Conservation (phyloP, 345 rosid genomes). For the Durio zibethinus region DNA sequence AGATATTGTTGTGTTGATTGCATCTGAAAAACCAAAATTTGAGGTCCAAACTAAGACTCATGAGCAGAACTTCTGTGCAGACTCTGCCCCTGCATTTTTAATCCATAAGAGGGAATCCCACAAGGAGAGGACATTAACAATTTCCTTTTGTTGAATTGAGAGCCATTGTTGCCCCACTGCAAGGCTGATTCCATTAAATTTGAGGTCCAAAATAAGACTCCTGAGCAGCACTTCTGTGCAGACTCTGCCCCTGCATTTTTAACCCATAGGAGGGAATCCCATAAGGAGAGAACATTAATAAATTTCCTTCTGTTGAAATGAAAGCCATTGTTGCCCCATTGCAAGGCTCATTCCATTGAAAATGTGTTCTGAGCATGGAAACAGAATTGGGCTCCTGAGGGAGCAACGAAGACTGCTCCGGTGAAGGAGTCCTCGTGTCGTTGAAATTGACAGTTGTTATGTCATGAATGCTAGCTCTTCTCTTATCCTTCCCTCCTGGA, state of each 20-base stretch:
- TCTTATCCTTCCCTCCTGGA: slow-evolving; percentile 88
- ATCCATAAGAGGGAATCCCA: slow-evolving; percentile 34
- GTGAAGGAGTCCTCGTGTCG: slow-evolving; percentile 50
- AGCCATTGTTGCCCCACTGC: slow-evolving; percentile 32
- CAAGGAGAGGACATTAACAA: slow-evolving; percentile 39
- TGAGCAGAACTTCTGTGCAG: slow-evolving; percentile 25
- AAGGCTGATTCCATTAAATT: slow-evolving; percentile 32
- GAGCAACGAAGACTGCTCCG: slow-evolving; percentile 33
- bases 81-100: slow-evolving; percentile 42
- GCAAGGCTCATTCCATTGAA: slow-evolving; percentile 50
- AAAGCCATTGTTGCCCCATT: slow-evolving; percentile 37
- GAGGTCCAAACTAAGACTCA: slow-evolving; percentile 38
- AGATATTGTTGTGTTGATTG: slow-evolving; percentile 40
- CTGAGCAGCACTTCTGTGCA: slow-evolving; percentile 25
- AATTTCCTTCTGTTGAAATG: slow-evolving; percentile 33
- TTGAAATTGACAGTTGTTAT: slow-evolving; percentile 77
- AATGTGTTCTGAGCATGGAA: slow-evolving; percentile 36
- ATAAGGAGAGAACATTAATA: slow-evolving; percentile 37
- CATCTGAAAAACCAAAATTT: slow-evolving; percentile 42
- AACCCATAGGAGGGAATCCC: slow-evolving; percentile 36
- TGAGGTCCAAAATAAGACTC: slow-evolving; percentile 40
- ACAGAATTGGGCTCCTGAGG: slow-evolving; percentile 32
- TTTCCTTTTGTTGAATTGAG: slow-evolving; percentile 37
- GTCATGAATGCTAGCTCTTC: slow-evolving; percentile 96
- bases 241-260: slow-evolving; percentile 39